These are phyloP conservation scores for Stropharia rugosoannulata DNA, from an alignment of 768 basidiomycete genomes.

Conservation along the genomic window DNA sequence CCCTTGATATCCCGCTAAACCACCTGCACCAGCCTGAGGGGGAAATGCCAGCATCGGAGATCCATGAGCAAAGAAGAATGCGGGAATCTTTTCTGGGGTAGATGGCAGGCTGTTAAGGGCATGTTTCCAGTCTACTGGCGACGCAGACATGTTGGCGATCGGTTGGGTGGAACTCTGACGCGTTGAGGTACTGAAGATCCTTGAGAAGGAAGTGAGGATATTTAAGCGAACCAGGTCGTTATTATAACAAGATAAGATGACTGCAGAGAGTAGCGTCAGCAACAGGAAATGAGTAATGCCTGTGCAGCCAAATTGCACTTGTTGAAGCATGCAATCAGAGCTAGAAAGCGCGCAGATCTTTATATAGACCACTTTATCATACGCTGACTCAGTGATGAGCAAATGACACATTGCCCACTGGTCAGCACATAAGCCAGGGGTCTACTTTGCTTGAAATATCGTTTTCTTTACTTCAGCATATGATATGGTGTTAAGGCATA, in stretches of 20 bases:
- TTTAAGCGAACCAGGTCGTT: constrained; percentile 9
- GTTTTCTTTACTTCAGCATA: no score
- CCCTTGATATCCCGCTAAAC: constrained; percentile 35
- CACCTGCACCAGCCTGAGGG: constrained; percentile 13
- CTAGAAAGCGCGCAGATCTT: background rate
- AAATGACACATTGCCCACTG: background rate
- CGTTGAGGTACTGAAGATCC: constrained; percentile 1
- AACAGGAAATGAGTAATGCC: constrained; percentile 5
- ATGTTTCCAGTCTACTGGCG: constrained; percentile 41
- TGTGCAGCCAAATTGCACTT: background rate
- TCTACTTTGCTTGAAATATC: background rate
- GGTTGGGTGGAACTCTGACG: background rate
- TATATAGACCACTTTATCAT: constrained; percentile 1
- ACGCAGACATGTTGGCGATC: constrained; percentile 12
- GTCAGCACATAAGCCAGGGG: background rate
- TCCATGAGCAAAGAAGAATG: constrained; percentile 78
- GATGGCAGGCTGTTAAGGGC: constrained; percentile 56
- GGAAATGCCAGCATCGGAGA: constrained; percentile 50
- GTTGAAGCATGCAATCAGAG: constrained; percentile 8
- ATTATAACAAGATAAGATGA: constrained; percentile 14
- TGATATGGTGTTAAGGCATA: no score
- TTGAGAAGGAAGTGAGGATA: constrained; percentile 7
- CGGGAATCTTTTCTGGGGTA: constrained; percentile 61
- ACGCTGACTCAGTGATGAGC: background rate
- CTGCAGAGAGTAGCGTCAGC: constrained; percentile 12